These are phyloP conservation scores for Tolypocladium endophyticum DNA, from an alignment of 2,329 filamentous ascomycete genomes.

Conservation along the genomic window DNA sequence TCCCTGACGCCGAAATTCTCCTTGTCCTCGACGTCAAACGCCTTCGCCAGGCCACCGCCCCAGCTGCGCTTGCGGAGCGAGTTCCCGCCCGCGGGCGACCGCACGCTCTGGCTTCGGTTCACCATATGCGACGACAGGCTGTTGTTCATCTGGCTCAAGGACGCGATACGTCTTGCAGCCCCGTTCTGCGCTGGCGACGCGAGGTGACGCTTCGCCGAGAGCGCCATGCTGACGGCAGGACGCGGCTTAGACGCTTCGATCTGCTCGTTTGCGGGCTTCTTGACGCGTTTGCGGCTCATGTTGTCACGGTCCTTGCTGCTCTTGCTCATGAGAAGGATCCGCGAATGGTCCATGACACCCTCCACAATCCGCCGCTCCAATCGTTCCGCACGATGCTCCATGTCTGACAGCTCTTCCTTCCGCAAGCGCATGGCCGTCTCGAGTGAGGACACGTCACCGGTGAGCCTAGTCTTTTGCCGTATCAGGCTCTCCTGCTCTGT, in stretches of 20 bases:
- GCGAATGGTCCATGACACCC: conserved; percentile 91
- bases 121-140: conserved; percentile 57
- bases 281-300: conserved; percentile 49
- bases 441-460: conserved; percentile 78
- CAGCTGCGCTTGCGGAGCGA: conserved; percentile 59
- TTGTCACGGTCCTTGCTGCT: conserved; percentile 39
- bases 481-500: conserved; percentile 65
- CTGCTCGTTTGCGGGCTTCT: conserved; percentile 24
- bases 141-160: conserved; percentile 78
- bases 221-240: conserved; percentile 40
- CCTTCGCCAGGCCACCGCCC: conserved; percentile 41
- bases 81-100: conserved; percentile 39
- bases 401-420: conserved; percentile 79
- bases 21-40: conserved; percentile 45
- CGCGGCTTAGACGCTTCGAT: conserved; percentile 12
- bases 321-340: conserved; percentile 74
- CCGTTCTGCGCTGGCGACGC: conserved; percentile 36
- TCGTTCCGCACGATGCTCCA: conserved; percentile 81
- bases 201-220: conserved; percentile 40
- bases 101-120: conserved; percentile 69
- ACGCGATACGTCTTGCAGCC: conserved; percentile 71
- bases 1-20: conserved; percentile 55
- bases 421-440: conserved; percentile 84
- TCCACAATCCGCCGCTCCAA: conserved; percentile 90
- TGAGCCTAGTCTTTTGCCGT: conserved; percentile 68